Percentiles rank a stretch among this genome's conserved stretches.
Conservation (phyloP, 2,329 filamentous ascomycete genomes). For the Colletotrichum magnum region DNA sequence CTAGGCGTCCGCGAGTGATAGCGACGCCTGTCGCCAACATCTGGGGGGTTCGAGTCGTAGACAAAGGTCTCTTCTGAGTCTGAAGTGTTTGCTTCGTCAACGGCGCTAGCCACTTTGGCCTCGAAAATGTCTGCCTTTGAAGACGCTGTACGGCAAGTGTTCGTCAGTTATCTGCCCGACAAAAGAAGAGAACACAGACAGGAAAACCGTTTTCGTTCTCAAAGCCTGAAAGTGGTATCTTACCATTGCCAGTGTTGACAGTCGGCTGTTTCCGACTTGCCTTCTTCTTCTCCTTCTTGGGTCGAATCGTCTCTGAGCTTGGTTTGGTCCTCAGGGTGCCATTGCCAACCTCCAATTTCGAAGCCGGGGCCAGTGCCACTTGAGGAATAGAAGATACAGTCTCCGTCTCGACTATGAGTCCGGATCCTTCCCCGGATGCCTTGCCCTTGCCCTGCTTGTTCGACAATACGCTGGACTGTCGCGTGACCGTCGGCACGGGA, state of each 20-base stretch:
- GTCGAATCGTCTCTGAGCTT: conserved; percentile 95
- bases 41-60: conserved; percentile 96
- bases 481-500: conserved; percentile 69
- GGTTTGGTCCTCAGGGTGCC: conserved; percentile 87
- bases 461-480: conserved; percentile 75
- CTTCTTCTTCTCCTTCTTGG: conserved; percentile 93
- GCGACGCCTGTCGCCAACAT: conserved; percentile 73
- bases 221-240: conserved; percentile 56
- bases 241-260: conserved; percentile 81
- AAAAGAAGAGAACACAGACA: no score
- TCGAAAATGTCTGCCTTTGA: conserved; percentile 99
- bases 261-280: conserved; percentile 79
- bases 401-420: conserved; percentile 98
- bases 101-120: conserved; percentile 94
- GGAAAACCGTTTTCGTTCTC: conserved; percentile 27
- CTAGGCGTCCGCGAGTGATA: conserved; percentile 97
- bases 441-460: conserved; percentile 80
- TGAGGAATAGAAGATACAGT: conserved; percentile 94
- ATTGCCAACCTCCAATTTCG: conserved; percentile 74
- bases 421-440: conserved; percentile 77
- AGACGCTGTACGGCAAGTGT: conserved; percentile 72
- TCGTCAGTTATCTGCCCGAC: conserved; percentile 51
- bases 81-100: conserved; percentile 95
- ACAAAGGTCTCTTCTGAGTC: conserved; percentile 99
- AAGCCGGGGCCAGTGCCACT: conserved; percentile 77